Base-by-base conservation (phyloP, 805 yeast species). In the Nakazawaea ernobii region DNA sequence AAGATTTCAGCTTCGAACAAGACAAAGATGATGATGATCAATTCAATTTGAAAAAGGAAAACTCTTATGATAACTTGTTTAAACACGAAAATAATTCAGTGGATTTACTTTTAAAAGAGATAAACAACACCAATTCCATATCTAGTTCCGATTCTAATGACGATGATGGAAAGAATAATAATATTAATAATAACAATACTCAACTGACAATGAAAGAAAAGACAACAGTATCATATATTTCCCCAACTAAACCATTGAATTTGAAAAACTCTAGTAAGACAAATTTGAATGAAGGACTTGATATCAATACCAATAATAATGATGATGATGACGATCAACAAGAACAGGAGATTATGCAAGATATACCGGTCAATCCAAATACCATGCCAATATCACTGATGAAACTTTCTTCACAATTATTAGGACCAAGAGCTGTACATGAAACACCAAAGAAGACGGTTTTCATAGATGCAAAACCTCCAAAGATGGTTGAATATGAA, bases 381-480 rank as follows among this genome's bases (percentile, higher is more conserved):
- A 26, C 35, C 15, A 35, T 26, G 6, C 26, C 20, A 15, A 30
- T 14, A 8, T 26, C 40, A 26, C 46, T 55, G 13, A 59, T 56
- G 55, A 56, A 52, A 48, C 52, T 49, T 3, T 37, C 56, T 4
- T 61, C 63, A 5, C 56, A 53, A 38, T 39, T 62, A 4, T 48
- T 53, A n/a, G 67, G 67, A 3, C 67, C 67, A 40, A 54, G 65
- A 39, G 57, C 55, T 29, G 42, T 60, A 24, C 52, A 57, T 2
- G 53, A 49, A 32, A 53, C 61, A 1, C 45, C 56, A 1, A 45
- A 57, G 2, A 49, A 51, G 45, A 61, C 66, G 4, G 74, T 71
- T 7, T 61, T 62, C 24, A 69, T 71, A 36, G 71, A 68, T 44
- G 49, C 54, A 6, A 60, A 70, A 1, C 72, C 74, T 3, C 70